Evolutionary conservation across 345 rosid genomes (phyloP).

Genomic region (Gossypium turneri): DNA sequence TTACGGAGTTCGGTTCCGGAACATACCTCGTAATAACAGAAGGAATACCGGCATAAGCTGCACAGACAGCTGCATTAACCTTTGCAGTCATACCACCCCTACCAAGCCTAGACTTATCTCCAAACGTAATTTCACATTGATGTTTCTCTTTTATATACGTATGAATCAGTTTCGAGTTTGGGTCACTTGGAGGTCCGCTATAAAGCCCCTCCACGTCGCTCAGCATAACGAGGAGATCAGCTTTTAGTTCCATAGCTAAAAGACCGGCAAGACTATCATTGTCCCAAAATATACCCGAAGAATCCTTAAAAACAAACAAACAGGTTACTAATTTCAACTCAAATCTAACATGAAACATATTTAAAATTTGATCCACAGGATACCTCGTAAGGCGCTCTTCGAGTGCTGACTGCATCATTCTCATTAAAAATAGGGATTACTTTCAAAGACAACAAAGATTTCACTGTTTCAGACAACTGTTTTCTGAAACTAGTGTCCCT

Average conservation of each 20-base stretch:
- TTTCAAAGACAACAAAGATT: slow-evolving; percentile 36
- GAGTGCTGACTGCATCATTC: slow-evolving; percentile 57
- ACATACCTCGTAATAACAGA: slow-evolving; percentile 68
- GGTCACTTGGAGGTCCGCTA: slow-evolving; percentile 70
- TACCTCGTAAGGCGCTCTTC: slow-evolving; percentile 61
- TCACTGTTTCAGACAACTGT: slow-evolving; percentile 43
- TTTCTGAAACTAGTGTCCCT: slow-evolving; percentile 40
- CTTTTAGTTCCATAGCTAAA: slow-evolving; percentile 62
- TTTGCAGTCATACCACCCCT: slow-evolving; percentile 84
- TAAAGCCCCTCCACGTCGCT: slow-evolving; percentile 78
- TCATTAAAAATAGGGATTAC: slow-evolving; percentile 59
- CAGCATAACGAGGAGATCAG: slow-evolving; percentile 68
- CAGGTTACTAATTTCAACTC: background rate
- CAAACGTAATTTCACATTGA: slow-evolving; percentile 60
- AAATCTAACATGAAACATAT: too few relatives aligned
- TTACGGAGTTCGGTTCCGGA: background rate
- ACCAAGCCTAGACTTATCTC: slow-evolving; percentile 74
- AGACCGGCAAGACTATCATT: slow-evolving; percentile 72
- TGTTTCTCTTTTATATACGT: slow-evolving; percentile 58
- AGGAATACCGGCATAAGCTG: slow-evolving; percentile 62
- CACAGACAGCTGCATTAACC: slow-evolving; percentile 64
- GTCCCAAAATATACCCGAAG: slow-evolving; percentile 80
- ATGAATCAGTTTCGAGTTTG: slow-evolving; percentile 54
- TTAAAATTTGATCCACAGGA: too few relatives aligned
- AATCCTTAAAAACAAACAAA: slow-evolving; percentile 45